Evolutionary conservation across 768 basidiomycete species (phyloP), one percentile per base, ranked within the genome.

Genomic region (Omphalotus guepiniiformis): DNA sequence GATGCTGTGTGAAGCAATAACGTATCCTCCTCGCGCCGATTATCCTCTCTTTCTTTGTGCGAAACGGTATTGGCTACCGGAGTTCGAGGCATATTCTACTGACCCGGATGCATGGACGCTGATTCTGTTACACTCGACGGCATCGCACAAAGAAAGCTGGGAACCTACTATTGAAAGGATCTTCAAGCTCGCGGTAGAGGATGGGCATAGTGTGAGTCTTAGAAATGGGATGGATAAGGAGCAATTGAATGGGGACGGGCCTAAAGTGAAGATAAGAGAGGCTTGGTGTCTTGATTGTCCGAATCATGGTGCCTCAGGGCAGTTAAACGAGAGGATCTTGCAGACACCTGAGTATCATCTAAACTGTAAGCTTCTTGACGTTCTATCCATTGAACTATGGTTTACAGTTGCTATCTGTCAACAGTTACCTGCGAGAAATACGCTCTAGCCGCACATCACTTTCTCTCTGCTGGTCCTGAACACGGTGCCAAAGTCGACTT

Each of bases 101-200:
- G 66, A 75, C 54, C 66, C 65, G 5, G 63, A 72, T 28, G 80
- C 74, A 4, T 57, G 76, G 49, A 84, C 83, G 0, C 66, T 85
- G 27, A 64, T 85, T 26, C 56, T 83, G n/a, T 64, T 84, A 2
- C 84, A 86, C 58, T 78, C 82, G 3, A 85, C 84, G 2, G 82
- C 83, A 59, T 86, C 83, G 55, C 83, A 84, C 65, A 85, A 85
- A 59, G 84, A 87, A 63, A 80, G 76, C 2, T 86, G 81, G 82
- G 80, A 83, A 52, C 81, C 84, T 1, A 72, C 76, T 3, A 53
- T 86, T 12, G 68, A 70, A 19, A 66, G 64, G 12, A 53, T 87
- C 19, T 78, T 83, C 41, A 37, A 61, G 0, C 58, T 67, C 21
- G 59, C 63, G 15, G 35, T 48, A 29, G 42, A 42, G 25, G 39